phyloP scores from a whole-genome alignment of 208 protist genomes.

The Crithidia mellificae region DNA sequence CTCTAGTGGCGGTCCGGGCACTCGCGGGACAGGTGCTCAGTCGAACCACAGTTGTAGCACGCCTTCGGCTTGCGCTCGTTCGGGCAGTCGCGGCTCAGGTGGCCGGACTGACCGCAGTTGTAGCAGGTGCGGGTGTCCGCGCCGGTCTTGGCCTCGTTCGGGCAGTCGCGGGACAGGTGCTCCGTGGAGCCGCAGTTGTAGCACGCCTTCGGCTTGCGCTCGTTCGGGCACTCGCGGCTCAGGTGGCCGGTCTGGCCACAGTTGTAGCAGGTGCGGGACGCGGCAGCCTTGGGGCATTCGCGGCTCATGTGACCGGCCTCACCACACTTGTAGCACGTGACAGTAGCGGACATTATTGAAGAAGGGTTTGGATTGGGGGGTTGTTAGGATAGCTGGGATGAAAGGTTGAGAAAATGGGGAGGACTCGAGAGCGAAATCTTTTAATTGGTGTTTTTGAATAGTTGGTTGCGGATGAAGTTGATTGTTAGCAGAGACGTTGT shows the following conservation, averaged over 20 bases:
- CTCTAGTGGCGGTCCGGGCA: constrained; percentile 57
- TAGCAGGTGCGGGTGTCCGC: constrained; percentile 54
- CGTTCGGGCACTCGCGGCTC: constrained; percentile 73
- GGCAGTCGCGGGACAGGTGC: constrained; percentile 68
- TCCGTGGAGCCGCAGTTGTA: constrained; percentile 54
- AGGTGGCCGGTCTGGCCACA: constrained; percentile 69
- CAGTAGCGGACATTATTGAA: constrained; percentile 42
- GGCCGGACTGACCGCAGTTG: constrained; percentile 57
- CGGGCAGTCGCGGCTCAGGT: constrained; percentile 72
- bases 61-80: constrained; percentile 38
- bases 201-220: constrained; percentile 44
- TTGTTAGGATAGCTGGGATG: background rate
- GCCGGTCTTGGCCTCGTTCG: constrained; percentile 36
- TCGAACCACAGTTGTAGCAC: constrained; percentile 77
- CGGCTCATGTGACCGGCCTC: constrained; percentile 61
- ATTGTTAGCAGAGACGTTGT: background rate
- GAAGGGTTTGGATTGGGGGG: constrained; percentile 3
- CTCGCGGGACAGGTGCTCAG: constrained; percentile 73
- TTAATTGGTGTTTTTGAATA: background rate
- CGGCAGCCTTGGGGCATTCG: constrained; percentile 54
- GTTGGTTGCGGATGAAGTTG: too few relatives aligned
- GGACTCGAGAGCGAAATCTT: constrained; percentile 15
- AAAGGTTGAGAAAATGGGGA: background rate
- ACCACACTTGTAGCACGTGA: constrained; percentile 72
- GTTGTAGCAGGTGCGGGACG: constrained; percentile 70